Evolutionary conservation across 164 flowering plant genomes (phyloP).

Genomic region (Stephania cephalantha): DNA sequence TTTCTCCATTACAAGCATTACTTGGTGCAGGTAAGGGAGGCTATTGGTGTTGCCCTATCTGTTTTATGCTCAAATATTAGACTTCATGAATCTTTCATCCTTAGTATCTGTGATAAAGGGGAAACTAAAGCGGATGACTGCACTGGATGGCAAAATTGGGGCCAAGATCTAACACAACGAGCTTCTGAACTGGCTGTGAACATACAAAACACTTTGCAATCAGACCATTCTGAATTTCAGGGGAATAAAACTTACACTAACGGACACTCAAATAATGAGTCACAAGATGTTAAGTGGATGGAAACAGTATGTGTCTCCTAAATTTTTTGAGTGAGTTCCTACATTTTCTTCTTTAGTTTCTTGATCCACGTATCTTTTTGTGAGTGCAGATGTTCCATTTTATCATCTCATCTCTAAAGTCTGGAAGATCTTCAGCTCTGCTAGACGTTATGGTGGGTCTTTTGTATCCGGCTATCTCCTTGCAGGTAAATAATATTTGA

Average conservation of each 20-base stretch:
- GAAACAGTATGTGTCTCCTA: constrained; percentile 67
- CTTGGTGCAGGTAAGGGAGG: constrained; percentile 75
- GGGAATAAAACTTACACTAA: constrained; percentile 26
- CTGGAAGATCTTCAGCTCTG: constrained; percentile 81
- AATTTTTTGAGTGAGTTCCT: neutral
- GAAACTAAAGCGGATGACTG: constrained; percentile 15
- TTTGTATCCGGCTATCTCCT: constrained; percentile 74
- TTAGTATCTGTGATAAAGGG: constrained; percentile 23
- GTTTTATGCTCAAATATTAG: constrained; percentile 84
- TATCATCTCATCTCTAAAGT: constrained; percentile 75
- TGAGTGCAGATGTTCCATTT: constrained; percentile 78
- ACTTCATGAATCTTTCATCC: constrained; percentile 38
- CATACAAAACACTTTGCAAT: constrained; percentile 50
- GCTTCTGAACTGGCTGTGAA: constrained; percentile 56
- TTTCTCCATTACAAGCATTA: constrained; percentile 7
- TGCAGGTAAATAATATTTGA: constrained; percentile 51
- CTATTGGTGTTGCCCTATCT: constrained; percentile 82
- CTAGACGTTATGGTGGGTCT: constrained; percentile 68
- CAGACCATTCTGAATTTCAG: constrained; percentile 36
- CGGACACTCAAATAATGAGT: constrained; percentile 37
- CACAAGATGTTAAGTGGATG: constrained; percentile 88
- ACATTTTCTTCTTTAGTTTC: neutral
- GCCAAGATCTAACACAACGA: constrained; percentile 36
- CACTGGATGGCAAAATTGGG: constrained; percentile 46
- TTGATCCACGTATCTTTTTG: constrained; percentile 11